Evolutionary conservation across 78 protist species (phyloP).

Genomic region (Parvularia atlantis): DNA sequence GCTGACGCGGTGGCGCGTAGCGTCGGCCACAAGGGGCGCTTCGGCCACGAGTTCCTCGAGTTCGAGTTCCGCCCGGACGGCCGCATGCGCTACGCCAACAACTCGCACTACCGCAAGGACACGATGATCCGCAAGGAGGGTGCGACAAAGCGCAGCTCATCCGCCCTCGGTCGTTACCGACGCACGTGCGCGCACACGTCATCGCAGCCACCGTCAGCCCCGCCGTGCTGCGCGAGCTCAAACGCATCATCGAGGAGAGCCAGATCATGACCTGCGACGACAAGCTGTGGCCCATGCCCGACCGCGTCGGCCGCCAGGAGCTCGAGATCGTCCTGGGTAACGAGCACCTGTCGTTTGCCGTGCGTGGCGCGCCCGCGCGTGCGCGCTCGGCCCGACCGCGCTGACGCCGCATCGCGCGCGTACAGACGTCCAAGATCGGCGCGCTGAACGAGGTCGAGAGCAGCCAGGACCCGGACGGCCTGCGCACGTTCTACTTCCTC

Average conservation of each 20-base stretch:
- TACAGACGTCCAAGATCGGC: slow-evolving; percentile 75
- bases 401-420: background rate
- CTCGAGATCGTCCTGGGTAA: slow-evolving; percentile 74
- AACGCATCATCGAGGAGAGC: slow-evolving; percentile 75
- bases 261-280: slow-evolving; percentile 88
- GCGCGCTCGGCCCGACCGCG: slow-evolving; percentile 21
- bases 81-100: slow-evolving; percentile 92
- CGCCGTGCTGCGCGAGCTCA: slow-evolving; percentile 65
- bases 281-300: slow-evolving; percentile 87
- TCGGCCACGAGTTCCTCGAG: slow-evolving; percentile 97
- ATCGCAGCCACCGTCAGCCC: slow-evolving; percentile 52
- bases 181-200: background rate
- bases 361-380: slow-evolving; percentile 26
- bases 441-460: slow-evolving; percentile 63
- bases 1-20: too few relatives aligned
- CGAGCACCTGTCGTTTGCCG: slow-evolving; percentile 88
- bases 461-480: slow-evolving; percentile 87
- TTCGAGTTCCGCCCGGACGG: slow-evolving; percentile 82
- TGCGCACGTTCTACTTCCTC: slow-evolving; percentile 85
- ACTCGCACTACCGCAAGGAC: slow-evolving; percentile 86
- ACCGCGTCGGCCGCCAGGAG: slow-evolving; percentile 87
- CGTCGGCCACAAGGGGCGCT: slow-evolving; percentile 94
- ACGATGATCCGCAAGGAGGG: slow-evolving; percentile 85
- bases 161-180: background rate
- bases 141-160: too few relatives aligned